Conservation (phyloP, 2,329 filamentous ascomycete species). For the Sphaerostilbella broomeana region DNA sequence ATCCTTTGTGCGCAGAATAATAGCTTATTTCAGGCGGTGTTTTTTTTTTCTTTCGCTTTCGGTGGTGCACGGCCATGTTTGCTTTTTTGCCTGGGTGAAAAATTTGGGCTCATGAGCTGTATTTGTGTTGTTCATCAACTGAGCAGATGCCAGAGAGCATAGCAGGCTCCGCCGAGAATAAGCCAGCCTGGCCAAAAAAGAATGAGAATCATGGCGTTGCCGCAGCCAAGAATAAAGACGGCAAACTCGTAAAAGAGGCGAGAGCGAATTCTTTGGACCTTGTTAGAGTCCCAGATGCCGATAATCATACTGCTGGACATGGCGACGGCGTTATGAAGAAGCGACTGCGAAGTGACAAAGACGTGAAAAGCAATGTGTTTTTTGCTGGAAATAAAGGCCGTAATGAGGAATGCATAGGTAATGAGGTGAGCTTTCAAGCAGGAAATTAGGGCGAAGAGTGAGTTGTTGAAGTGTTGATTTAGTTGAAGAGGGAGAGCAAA, state of each 20-base stretch:
- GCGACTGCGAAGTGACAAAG: conserved; percentile 21
- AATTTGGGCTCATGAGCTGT: not conserved
- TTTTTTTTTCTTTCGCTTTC: not conserved
- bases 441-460: not conserved
- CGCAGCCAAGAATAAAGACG: conserved; percentile 43
- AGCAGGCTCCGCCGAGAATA: conserved; percentile 34
- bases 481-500: conserved; percentile 29
- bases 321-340: conserved; percentile 20
- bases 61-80: not conserved
- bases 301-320: conserved; percentile 23
- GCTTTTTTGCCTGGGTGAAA: not conserved
- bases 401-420: conserved; percentile 12
- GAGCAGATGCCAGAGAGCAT: conserved; percentile 29
- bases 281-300: conserved; percentile 33
- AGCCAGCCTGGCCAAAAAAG: conserved; percentile 55
- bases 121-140: conserved; percentile 23
- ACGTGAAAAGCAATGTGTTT: conserved; percentile 26
- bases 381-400: conserved; percentile 24
- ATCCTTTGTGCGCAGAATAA: no score
- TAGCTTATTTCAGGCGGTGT: no score
- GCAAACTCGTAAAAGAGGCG: conserved; percentile 47
- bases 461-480: conserved; percentile 27
- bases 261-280: conserved; percentile 33
- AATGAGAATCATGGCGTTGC: conserved; percentile 42
- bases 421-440: conserved; percentile 27